Evolutionary conservation across 306 rosid species (phyloP), one percentile per base, ranked within the genome.

Genomic region (Ammopiptanthus mongolicus): DNA sequence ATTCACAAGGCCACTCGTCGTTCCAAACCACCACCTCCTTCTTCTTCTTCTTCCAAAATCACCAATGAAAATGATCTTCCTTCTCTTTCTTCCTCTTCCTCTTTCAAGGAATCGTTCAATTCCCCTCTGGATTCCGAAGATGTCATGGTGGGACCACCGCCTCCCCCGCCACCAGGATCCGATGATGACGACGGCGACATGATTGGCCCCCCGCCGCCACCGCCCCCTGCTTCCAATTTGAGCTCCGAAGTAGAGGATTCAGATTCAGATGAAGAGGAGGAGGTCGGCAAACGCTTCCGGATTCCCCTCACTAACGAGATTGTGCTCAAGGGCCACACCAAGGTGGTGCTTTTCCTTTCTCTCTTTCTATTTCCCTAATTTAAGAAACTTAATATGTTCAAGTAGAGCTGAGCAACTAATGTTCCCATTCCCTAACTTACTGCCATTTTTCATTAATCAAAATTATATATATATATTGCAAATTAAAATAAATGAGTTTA

Each of bases 241-340:
- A 73, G 77, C 18, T 69, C 58, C 51, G 92, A 81, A 6, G n/a
- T n/a, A n/a, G 81, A 83, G 28, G 28, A 25, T 25, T 25, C 28
- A 0, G 86, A 80, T 5, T 85, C 55, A 28, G 81, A 31, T 76
- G n/a, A n/a, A n/a, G 75, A 34, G 65, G 86, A 42, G 1, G 71
- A 74, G 46, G 75, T 61, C 22, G 90, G 82, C 37, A 88, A 82
- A 39, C 87, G 73, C 22, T 86, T 63, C 76, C 86, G 95, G 60
- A 90, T 94, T 69, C 98, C 98, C 15, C 84, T 84, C n/a, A 94
- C 89, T 79, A 94, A 94, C 37, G 95, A 91, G 89, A 94, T 94
- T 77, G 95, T 88, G 18, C 96, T 94, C 60, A 90, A 91, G 84
- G 98, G 98, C 21, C 97, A 94, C 81, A 90, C 87, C 28, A 94